Evolutionary conservation across 2,329 filamentous ascomycete genomes (phyloP).

Genomic region (Macrophomina tecta): DNA sequence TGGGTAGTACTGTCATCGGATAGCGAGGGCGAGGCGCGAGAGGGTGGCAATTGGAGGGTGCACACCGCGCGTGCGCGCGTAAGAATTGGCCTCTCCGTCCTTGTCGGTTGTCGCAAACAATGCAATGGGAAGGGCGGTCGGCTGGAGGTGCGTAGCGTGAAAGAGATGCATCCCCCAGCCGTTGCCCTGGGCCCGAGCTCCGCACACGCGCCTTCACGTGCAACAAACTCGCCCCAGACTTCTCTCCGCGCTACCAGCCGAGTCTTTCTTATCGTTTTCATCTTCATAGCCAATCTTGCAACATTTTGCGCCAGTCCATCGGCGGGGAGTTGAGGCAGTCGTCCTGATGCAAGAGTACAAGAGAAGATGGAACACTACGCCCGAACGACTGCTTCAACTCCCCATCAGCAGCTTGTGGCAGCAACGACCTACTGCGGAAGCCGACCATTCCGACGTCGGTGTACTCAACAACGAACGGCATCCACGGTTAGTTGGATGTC

Average conservation of each 20-base stretch:
- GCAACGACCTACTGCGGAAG: too few species aligned
- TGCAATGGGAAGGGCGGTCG: background rate
- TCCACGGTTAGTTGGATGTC: background rate
- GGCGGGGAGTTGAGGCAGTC: background rate
- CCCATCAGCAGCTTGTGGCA: background rate
- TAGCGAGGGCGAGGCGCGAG: too few species aligned
- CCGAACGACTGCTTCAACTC: background rate
- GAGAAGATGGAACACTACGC: background rate
- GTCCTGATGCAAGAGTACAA: background rate
- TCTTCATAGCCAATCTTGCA: too few species aligned
- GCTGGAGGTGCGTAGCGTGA: background rate
- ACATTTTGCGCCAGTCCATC: too few species aligned
- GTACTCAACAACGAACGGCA: too few species aligned
- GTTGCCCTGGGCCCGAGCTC: constrained; percentile 2
- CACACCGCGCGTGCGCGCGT: background rate
- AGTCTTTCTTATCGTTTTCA: background rate
- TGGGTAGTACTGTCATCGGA: background rate
- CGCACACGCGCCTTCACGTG: constrained; percentile 13
- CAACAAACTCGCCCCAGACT: background rate
- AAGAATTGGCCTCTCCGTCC: background rate
- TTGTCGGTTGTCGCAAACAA: constrained; percentile 13
- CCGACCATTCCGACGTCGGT: too few species aligned
- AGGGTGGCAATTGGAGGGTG: background rate
- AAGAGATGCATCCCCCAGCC: background rate
- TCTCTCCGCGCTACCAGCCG: background rate